Percentiles rank a stretch among this genome's conserved stretches.
Conservation (phyloP, 306 rosid species). For the Mimosa pudica region DNA sequence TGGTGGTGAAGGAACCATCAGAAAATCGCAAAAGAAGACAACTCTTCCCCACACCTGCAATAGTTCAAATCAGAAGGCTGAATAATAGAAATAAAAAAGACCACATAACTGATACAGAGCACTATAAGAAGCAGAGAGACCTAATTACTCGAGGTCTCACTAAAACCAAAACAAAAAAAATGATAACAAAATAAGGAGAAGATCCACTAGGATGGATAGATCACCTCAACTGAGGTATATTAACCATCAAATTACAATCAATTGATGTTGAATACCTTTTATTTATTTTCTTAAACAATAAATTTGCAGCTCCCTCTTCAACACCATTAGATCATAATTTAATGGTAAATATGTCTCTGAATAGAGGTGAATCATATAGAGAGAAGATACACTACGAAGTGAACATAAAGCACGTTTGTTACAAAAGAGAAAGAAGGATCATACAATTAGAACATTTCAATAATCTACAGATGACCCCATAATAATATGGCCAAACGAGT, state of each 20-base stretch:
- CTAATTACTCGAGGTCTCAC: background rate
- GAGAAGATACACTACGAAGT: background rate
- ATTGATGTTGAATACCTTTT: background rate
- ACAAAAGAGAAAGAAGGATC: background rate
- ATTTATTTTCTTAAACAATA: background rate
- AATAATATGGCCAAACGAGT: background rate
- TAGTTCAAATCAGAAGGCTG: conserved; percentile 20
- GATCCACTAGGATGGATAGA: background rate
- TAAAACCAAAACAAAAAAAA: background rate
- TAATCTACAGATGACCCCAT: background rate
- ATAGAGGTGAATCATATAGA: background rate
- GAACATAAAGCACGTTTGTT: background rate
- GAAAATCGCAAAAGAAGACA: conserved; percentile 92
- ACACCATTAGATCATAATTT: background rate
- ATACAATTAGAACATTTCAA: background rate
- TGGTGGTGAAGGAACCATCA: conserved; percentile 91
- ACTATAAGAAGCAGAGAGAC: background rate
- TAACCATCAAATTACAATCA: background rate
- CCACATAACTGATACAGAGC: background rate
- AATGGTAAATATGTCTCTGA: background rate
- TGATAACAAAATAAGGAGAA: background rate
- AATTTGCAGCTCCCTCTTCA: background rate
- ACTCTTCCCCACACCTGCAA: conserved; percentile 93
- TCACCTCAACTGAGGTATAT: background rate
- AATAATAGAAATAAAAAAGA: conserved; percentile 4